A percentile compares a stretch with the other conserved stretches of the same genome.
phyloP scores from a whole-genome alignment of 176 grass and related monocot species.

The Miscanthus lutarioriparius region DNA sequence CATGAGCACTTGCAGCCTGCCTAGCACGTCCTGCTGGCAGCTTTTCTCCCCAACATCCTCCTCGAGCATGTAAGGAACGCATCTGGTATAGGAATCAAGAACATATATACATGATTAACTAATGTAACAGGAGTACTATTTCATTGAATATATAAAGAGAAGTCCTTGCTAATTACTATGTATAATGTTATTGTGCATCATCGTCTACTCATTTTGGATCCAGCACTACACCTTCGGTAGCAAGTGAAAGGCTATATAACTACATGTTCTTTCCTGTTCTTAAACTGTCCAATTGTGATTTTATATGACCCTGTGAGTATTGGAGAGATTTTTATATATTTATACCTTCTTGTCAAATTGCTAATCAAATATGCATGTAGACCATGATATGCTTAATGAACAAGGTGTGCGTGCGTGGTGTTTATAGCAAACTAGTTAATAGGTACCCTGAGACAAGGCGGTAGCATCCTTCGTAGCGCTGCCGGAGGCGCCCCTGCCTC shows the following conservation, averaged over 20 bases:
- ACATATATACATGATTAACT: background rate
- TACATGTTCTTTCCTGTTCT: background rate
- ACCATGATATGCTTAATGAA: background rate
- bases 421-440: background rate
- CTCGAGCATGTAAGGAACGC: constrained; percentile 55
- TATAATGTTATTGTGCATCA: background rate
- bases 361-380: background rate
- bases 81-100: constrained; percentile 29
- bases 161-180: background rate
- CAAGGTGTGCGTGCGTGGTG: background rate
- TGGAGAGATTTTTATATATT: background rate
- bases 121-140: no score
- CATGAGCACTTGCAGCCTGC: constrained; percentile 79
- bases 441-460: constrained; percentile 64
- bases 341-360: background rate
- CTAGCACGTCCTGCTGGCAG: constrained; percentile 33
- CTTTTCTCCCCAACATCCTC: background rate
- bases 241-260: background rate
- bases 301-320: background rate
- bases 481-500: constrained; percentile 47
- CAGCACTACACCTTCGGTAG: background rate
- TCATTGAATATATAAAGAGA: background rate
- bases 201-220: background rate
- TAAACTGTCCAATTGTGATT: constrained; percentile 21
- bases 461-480: constrained; percentile 61